Evolutionary conservation across 352 stramenopile species (phyloP).

Genomic region (Saprolegnia diclina): DNA sequence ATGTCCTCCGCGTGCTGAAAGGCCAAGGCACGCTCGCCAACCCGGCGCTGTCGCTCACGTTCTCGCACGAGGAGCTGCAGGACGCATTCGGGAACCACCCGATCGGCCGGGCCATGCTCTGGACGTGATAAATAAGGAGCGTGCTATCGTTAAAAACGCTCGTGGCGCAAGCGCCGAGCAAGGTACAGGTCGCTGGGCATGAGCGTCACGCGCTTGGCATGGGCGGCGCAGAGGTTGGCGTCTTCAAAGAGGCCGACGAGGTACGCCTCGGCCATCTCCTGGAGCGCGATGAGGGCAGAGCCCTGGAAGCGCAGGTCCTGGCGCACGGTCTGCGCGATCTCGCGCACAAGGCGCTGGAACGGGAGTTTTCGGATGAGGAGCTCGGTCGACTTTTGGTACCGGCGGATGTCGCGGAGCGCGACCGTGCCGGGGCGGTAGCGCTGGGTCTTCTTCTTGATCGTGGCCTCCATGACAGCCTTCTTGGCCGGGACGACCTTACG

Average conservation of each 20-base stretch:
- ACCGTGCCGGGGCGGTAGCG: conserved; percentile 30
- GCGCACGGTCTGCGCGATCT: conserved; percentile 55
- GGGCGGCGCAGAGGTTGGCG: conserved; percentile 48
- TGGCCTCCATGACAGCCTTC: conserved; percentile 54
- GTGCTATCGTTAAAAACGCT: conserved; percentile 10
- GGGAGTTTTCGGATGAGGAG: conserved; percentile 32
- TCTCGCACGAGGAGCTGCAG: conserved; percentile 58
- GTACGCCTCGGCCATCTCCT: conserved; percentile 93
- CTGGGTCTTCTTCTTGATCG: conserved; percentile 69
- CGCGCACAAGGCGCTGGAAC: conserved; percentile 32
- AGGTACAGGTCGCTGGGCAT: conserved; percentile 47
- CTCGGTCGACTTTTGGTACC: conserved; percentile 33
- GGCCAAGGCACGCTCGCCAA: conserved; percentile 35
- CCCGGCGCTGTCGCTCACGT: conserved; percentile 48
- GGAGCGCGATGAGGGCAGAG: conserved; percentile 87
- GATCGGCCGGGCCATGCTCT: conserved; percentile 31
- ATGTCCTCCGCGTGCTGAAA: conserved; percentile 45
- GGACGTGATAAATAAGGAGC: conserved; percentile 13
- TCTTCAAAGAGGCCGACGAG: conserved; percentile 95
- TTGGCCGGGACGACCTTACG: conserved; percentile 56
- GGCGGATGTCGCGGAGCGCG: conserved; percentile 31
- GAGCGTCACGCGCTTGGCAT: conserved; percentile 24
- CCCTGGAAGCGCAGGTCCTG: conserved; percentile 86
- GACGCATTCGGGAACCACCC: conserved; percentile 58
- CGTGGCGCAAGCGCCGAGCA: conserved; percentile 42